Percentiles rank a stretch among this genome's conserved stretches.
phyloP scores from a whole-genome alignment of 2,329 filamentous ascomycete species.

The Curvularia spicifera region DNA sequence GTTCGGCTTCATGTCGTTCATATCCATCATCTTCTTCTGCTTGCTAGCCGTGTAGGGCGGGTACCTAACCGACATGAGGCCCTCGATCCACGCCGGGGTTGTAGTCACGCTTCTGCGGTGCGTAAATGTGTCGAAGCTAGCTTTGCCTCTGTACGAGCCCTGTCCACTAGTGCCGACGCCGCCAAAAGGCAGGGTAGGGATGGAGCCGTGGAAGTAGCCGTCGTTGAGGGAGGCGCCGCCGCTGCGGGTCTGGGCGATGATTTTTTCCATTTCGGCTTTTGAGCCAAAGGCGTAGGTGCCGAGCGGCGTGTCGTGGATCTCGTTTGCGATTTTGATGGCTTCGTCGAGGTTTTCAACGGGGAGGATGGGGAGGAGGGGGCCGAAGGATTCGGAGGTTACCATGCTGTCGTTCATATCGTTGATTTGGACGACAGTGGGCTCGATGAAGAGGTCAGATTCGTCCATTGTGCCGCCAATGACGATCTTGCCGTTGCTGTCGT shows the following conservation, averaged over 20 bases:
- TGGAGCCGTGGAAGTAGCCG: slow-evolving; percentile 71
- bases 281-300: slow-evolving; percentile 85
- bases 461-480: slow-evolving; percentile 86
- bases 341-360: slow-evolving; percentile 81
- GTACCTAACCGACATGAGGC: slow-evolving; percentile 70
- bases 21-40: slow-evolving; percentile 57
- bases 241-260: slow-evolving; percentile 57
- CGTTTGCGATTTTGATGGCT: slow-evolving; percentile 81
- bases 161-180: slow-evolving; percentile 81
- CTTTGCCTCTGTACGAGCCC: slow-evolving; percentile 77
- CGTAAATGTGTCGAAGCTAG: slow-evolving; percentile 73
- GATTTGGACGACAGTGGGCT: slow-evolving; percentile 90
- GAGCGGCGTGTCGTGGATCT: slow-evolving; percentile 81
- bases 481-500: slow-evolving; percentile 80
- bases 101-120: slow-evolving; percentile 66
- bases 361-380: slow-evolving; percentile 86
- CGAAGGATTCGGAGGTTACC: slow-evolving; percentile 85
- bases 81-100: slow-evolving; percentile 72
- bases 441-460: slow-evolving; percentile 80
- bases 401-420: slow-evolving; percentile 76
- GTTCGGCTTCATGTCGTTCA: slow-evolving; percentile 62
- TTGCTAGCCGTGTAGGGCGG: slow-evolving; percentile 65
- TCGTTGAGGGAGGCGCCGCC: slow-evolving; percentile 60
- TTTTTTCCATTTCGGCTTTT: slow-evolving; percentile 75
- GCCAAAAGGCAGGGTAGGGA: slow-evolving; percentile 78